Evolutionary conservation across 1,284 basidiomycete species (phyloP).

Genomic region (Heimioporus retisporus): DNA sequence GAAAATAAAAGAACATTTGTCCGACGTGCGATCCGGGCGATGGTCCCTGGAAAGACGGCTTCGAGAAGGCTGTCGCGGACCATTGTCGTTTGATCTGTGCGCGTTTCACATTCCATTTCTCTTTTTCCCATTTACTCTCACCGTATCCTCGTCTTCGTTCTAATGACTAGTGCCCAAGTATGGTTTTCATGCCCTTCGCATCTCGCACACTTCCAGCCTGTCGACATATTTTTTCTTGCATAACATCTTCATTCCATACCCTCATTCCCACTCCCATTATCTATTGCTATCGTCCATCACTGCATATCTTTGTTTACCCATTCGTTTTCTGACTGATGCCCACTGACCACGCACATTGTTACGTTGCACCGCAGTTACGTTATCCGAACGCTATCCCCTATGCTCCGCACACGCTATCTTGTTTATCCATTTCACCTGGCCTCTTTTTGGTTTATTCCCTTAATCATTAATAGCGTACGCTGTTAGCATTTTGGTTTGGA

Average conservation of each 20-base stretch:
- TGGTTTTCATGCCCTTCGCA: slow-evolving; percentile 25
- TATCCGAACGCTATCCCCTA: too few species aligned
- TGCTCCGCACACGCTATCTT: too few species aligned
- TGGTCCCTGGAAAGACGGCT: slow-evolving; percentile 65
- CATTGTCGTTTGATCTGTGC: slow-evolving; percentile 29
- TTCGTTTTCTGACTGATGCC: too few species aligned
- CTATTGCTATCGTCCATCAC: slow-evolving; percentile 43
- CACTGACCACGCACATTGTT: too few species aligned
- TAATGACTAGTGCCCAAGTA: slow-evolving; percentile 10
- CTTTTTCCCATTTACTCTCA: background rate
- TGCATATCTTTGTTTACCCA: background rate
- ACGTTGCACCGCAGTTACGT: too few species aligned
- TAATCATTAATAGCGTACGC: background rate
- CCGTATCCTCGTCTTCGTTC: slow-evolving; percentile 22
- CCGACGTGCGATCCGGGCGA: slow-evolving; percentile 73
- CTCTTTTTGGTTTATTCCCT: background rate
- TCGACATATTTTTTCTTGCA: slow-evolving; percentile 34
- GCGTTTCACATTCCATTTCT: background rate
- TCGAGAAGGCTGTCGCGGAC: slow-evolving; percentile 57
- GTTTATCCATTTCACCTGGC: too few species aligned
- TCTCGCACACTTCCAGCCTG: slow-evolving; percentile 23
- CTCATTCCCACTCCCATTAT: slow-evolving; percentile 36
- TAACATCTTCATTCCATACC: slow-evolving; percentile 29
- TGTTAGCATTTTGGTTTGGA: too few species aligned
- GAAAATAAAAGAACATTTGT: slow-evolving; percentile 64